Evolutionary conservation across 345 rosid species (phyloP), one percentile per base, ranked within the genome.

Genomic region (Euphorbia pulcherrima): DNA sequence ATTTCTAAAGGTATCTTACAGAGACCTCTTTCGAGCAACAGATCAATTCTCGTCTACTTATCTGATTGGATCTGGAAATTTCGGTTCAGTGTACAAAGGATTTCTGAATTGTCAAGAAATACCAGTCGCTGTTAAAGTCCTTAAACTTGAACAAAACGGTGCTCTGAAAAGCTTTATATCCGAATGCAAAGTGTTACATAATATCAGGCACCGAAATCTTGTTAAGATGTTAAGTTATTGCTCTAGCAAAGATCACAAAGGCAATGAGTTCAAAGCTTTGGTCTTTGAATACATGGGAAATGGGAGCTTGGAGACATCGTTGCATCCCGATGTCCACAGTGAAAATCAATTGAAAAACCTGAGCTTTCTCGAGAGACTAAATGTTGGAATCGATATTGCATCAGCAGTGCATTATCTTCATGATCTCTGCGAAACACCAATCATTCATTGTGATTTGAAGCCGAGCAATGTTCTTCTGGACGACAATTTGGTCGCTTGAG

Each of bases 401-500:
- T 61, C 48, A 0, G 76, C 71, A 30, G 6, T 73, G 12, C 23
- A 73, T 6, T 73, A 73, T 61, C 76, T 73, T 52, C 76, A 67
- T 20, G 71, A 73, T 13, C 62, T 47, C 4, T 73, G 76, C 5
- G 53, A 73, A 39, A 60, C 4, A 10, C 55, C 62, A 39, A 5
- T 73, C 12, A 26, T 73, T 41, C 76, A 73, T n/a, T 67, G 71
- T 5, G 76, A 73, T 30, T 35, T 73, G 60, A 73, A 73, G 51
- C 77, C 72, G 0, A 61, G 72, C 68, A 73, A 73, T 30, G 61
- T 72, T 29, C 71, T 66, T 51, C 68, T 73, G 17, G 72, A 73
- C 17, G 61, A 52, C 6, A 48, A 67, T 30, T 60, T 61, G 62
- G 56, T 54, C 44, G 64, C 68, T 62, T 59, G 48, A 52, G 50